These are phyloP conservation scores for Xylaria telfairii DNA, from an alignment of 495 filamentous ascomycete genomes.

Conservation along the genomic window DNA sequence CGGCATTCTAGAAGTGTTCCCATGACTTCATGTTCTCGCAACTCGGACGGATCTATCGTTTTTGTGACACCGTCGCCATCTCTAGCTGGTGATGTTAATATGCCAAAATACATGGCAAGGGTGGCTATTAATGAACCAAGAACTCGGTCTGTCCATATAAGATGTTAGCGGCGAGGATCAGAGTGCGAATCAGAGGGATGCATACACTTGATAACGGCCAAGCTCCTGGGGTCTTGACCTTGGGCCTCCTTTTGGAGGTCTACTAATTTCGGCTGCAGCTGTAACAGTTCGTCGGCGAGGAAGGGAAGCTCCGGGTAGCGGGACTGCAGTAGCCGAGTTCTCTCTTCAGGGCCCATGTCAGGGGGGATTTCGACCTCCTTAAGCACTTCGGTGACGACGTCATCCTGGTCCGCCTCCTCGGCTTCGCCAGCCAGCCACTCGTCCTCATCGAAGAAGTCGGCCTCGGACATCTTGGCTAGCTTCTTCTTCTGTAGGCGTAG, in stretches of 20 bases:
- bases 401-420: slow-evolving; percentile 52
- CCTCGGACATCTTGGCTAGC: slow-evolving; percentile 80
- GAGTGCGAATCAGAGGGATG: not conserved
- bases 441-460: slow-evolving; percentile 89
- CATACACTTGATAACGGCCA: slow-evolving; percentile 66
- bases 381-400: slow-evolving; percentile 79
- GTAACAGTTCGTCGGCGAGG: slow-evolving; percentile 77
- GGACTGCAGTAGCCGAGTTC: slow-evolving; percentile 73
- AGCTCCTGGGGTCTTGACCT: slow-evolving; percentile 59
- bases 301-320: slow-evolving; percentile 92
- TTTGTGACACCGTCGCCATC: slow-evolving; percentile 56
- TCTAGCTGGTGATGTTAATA: slow-evolving; percentile 76
- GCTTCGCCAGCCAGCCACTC: slow-evolving; percentile 70
- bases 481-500: slow-evolving; percentile 87
- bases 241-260: slow-evolving; percentile 55
- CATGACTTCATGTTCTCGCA: slow-evolving; percentile 91
- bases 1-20: slow-evolving; percentile 78
- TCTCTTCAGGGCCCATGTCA: slow-evolving; percentile 77
- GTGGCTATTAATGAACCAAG: slow-evolving; percentile 83
- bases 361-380: slow-evolving; percentile 81
- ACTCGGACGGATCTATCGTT: slow-evolving; percentile 66
- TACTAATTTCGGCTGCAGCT: slow-evolving; percentile 71
- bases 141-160: slow-evolving; percentile 56
- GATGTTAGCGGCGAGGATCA: slow-evolving; percentile 15
- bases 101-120: slow-evolving; percentile 90